Evolutionary conservation across 306 rosid genomes (phyloP).

Genomic region (Rosa multiflora): DNA sequence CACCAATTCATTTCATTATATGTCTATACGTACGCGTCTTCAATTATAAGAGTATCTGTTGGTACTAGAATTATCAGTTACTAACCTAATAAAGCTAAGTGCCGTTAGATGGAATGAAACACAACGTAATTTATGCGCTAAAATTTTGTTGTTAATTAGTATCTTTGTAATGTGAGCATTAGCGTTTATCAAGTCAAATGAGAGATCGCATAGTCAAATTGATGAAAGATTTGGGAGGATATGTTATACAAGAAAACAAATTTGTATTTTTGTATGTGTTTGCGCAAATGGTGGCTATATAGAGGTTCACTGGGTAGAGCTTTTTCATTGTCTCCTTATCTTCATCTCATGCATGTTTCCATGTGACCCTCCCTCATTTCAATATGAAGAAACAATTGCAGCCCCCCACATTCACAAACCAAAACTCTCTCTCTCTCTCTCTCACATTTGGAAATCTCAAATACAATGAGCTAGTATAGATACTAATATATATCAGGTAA

Average conservation of each 20-base stretch:
- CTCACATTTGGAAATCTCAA: conserved; percentile 6
- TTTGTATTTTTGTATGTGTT: conserved; percentile 4
- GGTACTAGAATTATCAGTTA: not conserved
- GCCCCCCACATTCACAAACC: conserved; percentile 2
- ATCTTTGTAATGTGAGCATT: not conserved
- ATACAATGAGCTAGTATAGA: not conserved
- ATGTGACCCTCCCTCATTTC: conserved; percentile 32
- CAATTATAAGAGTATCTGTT: not conserved
- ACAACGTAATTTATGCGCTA: not conserved
- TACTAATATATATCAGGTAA: not conserved
- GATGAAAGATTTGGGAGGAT: not conserved
- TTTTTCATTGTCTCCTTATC: not conserved
- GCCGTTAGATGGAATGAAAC: not conserved
- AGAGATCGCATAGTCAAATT: conserved; percentile 26
- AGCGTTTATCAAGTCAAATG: conserved; percentile 6
- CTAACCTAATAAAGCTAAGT: conserved; percentile 6
- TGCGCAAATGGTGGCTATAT: conserved; percentile 24
- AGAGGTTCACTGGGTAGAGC: not conserved
- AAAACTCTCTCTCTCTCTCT: not conserved
- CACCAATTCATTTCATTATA: not conserved
- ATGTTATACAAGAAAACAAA: conserved; percentile 23
- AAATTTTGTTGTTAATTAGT: not conserved
- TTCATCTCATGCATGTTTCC: conserved; percentile 36
- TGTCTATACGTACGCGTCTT: not conserved
- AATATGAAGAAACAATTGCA: conserved; percentile 7